Evolutionary conservation across 345 rosid species (phyloP).

Genomic region (Eucalyptus erythrocorys): DNA sequence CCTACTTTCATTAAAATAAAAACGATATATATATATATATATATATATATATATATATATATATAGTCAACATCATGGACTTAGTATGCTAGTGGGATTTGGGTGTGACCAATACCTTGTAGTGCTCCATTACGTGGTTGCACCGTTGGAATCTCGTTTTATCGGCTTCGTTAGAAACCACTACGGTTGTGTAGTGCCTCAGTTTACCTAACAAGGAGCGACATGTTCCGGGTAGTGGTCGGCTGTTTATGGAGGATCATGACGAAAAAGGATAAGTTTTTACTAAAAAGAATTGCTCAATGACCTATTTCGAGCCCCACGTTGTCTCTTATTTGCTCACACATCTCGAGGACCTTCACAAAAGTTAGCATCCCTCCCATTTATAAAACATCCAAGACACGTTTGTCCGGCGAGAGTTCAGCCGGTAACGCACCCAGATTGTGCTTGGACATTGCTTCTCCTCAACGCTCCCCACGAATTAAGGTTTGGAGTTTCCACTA

Average conservation of each 20-base stretch:
- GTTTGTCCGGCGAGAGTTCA: background rate
- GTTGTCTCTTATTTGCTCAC: background rate
- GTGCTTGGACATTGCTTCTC: background rate
- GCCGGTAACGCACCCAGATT: background rate
- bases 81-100: background rate
- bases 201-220: background rate
- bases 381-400: background rate
- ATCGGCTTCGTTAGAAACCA: background rate
- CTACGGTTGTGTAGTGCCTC: background rate
- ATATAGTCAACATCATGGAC: background rate
- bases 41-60: background rate
- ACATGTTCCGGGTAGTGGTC: background rate
- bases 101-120: background rate
- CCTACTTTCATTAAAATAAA: background rate
- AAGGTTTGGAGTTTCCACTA: background rate
- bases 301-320: background rate
- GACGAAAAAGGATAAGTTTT: background rate
- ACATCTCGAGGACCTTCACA: background rate
- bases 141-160: background rate
- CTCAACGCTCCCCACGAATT: background rate
- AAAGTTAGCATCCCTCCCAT: background rate
- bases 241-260: background rate
- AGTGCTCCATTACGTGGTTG: background rate
- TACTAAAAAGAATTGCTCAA: background rate
- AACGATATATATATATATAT: too few species aligned